Base-by-base conservation (phyloP, 2,329 filamentous ascomycete species). In the Blastomyces gilchristii region DNA sequence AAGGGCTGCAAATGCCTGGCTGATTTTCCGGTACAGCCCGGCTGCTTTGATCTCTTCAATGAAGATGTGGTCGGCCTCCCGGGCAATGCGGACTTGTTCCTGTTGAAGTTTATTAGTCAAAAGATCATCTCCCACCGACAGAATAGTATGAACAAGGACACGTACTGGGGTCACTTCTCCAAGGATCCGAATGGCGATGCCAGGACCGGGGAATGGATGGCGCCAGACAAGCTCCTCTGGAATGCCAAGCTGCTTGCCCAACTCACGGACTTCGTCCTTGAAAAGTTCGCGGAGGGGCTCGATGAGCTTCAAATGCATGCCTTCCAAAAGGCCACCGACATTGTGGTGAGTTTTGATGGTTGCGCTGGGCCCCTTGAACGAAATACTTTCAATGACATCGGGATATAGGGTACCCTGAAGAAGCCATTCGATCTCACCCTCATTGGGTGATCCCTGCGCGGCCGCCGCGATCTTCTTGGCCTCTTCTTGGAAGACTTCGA, bases 381-480 rank as follows among this genome's bases (percentile, higher is more conserved):
- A 87, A 66, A 90, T 85, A 66, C 82, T 85, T 69, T 88, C 86
- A 67, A 88, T 88, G 64, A 87, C 84, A 72, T 89, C 88, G 1
- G 88, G 75, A 50, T 91, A 93, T 31, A 94, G 81, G 9, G 90
- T 94, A 22, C 91, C 91, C 77, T 97, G 92, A 11, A 97, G 81
- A 71, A 97, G 89, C 82, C 85, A 97, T 69, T 90, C 85, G 49
- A 97, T 88, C 70, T 88, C 86, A 43, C 89, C 90, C n/a, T 85
- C 86, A 62, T 82, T 81, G 1, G 81, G 75, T 0, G 87, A 87
- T 71, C 87, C 81, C 66, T 85, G 83, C 0, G 89, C 89, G 37
- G 82, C 85, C 62, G 83, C 83, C 66, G 91, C 89, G 58, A 95
- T 92, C 68, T 84, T 81, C 70, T 83, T 83, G 34, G 89, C 91